phyloP scores from a whole-genome alignment of 2,329 filamentous ascomycete genomes.

The Hypoxylon sp. region DNA sequence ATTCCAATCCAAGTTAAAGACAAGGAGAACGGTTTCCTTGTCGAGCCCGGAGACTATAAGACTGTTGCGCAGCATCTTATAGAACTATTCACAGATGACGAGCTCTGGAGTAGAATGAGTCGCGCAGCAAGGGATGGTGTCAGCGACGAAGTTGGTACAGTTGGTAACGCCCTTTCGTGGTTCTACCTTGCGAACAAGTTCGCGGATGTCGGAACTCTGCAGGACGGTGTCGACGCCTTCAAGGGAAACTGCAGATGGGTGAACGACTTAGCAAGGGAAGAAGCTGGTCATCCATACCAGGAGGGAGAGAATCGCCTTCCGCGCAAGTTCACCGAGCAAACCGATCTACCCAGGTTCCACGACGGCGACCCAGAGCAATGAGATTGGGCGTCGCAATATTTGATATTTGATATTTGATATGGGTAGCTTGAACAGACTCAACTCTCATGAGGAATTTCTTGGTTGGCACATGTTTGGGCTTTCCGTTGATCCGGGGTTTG shows the following conservation, averaged over 20 bases:
- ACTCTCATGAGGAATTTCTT: not conserved
- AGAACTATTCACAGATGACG: constrained; percentile 72
- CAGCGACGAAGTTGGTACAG: constrained; percentile 84
- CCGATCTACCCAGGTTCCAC: constrained; percentile 20
- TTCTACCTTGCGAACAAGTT: constrained; percentile 80
- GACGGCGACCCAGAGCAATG: constrained; percentile 11
- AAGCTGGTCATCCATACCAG: constrained; percentile 69
- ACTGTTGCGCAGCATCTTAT: constrained; percentile 76
- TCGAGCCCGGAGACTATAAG: constrained; percentile 76
- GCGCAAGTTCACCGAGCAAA: constrained; percentile 54
- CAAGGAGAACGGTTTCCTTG: constrained; percentile 77
- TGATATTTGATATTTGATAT: too few species aligned
- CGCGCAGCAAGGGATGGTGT: constrained; percentile 73
- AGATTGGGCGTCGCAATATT: not conserved
- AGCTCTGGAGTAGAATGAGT: constrained; percentile 75
- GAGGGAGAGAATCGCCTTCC: constrained; percentile 72
- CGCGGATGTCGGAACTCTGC: constrained; percentile 64
- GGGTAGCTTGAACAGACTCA: not conserved
- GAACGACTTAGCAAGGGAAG: constrained; percentile 77
- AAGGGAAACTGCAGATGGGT: constrained; percentile 74
- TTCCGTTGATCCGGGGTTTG: constrained; percentile 3
- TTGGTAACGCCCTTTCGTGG: constrained; percentile 82
- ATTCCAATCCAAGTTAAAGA: constrained; percentile 83
- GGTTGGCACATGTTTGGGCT: not conserved
- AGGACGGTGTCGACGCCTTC: constrained; percentile 56